Base-by-base conservation (phyloP, 2,329 filamentous ascomycete species). In the Xylariaceae sp. region DNA sequence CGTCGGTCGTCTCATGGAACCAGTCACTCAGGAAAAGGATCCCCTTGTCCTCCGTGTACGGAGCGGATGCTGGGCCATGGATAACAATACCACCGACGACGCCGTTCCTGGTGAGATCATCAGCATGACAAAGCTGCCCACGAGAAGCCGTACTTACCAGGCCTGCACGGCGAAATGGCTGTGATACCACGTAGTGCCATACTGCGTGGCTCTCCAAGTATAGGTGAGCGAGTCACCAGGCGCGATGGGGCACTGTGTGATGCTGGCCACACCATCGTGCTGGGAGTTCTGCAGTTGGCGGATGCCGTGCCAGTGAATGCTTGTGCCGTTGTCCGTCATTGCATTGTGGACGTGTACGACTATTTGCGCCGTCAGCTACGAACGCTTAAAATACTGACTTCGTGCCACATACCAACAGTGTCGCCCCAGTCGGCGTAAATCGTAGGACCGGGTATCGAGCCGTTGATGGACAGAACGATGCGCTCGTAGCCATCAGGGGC, bases 1-100 rank as follows among this genome's bases (percentile, higher is more conserved):
- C 58, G 48, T 75, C 74, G 2, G 71, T 69, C 0, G 73, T 75
- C 6, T 56, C 53, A 54, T 81, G 78, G 57, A 75, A 75, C 80
- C 82, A 86, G 60, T 87, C 84, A 14, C 75, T 78, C 6, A 87
- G 63, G 22, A 83, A 73, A 1, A 87, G 59, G 12, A 75, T 68
- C 3, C 86, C 85, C 0, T 87, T 71, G 60, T 89, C 86, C 45
- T 79, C 73, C 54, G 88, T 83, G 58, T 86, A 86, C 60, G 82
- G 74, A 14, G 75, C 72, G 2, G 78, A 77, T 0, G 76, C 74
- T 0, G 83, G 83, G 0, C 83, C 84, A 48, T 85, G 75, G 59
- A 87, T 82, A 16, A 86, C 68, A 34, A 88, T 80, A 2, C 75
- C 76, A 0, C 85, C 85, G 28, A 80, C 72, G 0, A 86, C 68